phyloP scores from a whole-genome alignment of 1,139 yeast genomes.

The Ogataea hybrid region DNA sequence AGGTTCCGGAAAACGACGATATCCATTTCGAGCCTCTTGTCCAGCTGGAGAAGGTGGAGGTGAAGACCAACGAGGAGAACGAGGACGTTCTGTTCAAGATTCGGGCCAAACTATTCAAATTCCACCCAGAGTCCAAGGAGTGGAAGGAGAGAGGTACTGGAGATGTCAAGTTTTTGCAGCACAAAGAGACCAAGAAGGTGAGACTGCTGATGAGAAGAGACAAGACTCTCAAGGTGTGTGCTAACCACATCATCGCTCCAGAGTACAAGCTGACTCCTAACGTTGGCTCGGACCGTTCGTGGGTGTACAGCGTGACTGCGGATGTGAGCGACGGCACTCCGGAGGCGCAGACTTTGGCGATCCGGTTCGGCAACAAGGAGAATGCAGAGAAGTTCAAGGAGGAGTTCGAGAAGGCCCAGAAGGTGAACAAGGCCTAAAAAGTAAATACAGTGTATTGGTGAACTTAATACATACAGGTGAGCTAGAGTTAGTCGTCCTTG shows the following conservation, averaged over 20 bases:
- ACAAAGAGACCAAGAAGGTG: slow-evolving; percentile 74
- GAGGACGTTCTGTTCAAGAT: slow-evolving; percentile 87
- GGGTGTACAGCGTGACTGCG: slow-evolving; percentile 96
- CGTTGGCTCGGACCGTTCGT: slow-evolving; percentile 95
- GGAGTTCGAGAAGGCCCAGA: slow-evolving; percentile 81
- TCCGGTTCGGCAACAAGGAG: slow-evolving; percentile 95
- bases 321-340: slow-evolving; percentile 96
- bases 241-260: slow-evolving; percentile 88
- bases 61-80: slow-evolving; percentile 94
- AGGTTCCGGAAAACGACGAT: slow-evolving; percentile 86
- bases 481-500: slow-evolving; percentile 1
- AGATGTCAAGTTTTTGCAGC: slow-evolving; percentile 92
- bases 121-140: slow-evolving; percentile 71
- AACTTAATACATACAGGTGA: background rate
- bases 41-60: slow-evolving; percentile 92
- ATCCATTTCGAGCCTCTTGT: slow-evolving; percentile 97
- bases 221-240: slow-evolving; percentile 96
- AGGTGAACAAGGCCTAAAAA: slow-evolving; percentile 43
- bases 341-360: slow-evolving; percentile 95
- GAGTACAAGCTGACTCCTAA: slow-evolving; percentile 87
- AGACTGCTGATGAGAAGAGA: slow-evolving; percentile 98
- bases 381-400: slow-evolving; percentile 96
- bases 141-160: slow-evolving; percentile 99
- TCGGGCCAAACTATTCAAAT: slow-evolving; percentile 93
- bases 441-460: slow-evolving; percentile 1